These are phyloP conservation scores for Microcera coccophila DNA, from an alignment of 2,329 filamentous ascomycete species.

Conservation along the genomic window DNA sequence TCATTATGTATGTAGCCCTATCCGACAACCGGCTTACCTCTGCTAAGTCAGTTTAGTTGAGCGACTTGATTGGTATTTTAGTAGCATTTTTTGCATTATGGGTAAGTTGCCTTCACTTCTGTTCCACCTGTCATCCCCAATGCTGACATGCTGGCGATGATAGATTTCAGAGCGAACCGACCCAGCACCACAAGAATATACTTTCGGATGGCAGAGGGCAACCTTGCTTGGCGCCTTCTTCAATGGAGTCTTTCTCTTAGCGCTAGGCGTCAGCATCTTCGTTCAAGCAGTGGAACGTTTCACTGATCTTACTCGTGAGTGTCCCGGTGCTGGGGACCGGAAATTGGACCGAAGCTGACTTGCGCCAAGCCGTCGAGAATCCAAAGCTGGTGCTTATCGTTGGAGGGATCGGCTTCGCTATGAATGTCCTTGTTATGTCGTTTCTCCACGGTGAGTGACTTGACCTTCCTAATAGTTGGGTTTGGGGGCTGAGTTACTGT, in stretches of 20 bases:
- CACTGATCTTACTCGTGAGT: conserved; percentile 50
- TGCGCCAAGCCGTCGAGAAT: conserved; percentile 53
- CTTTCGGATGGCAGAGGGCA: conserved; percentile 75
- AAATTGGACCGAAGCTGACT: conserved; percentile 12
- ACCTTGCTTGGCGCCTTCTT: conserved; percentile 74
- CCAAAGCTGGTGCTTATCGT: conserved; percentile 66
- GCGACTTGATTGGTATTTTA: conserved; percentile 65
- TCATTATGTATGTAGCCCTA: conserved; percentile 68
- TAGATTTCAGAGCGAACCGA: conserved; percentile 10
- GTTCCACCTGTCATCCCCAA: too few relatives aligned
- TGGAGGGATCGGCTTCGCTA: conserved; percentile 60
- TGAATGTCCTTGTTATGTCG: conserved; percentile 64
- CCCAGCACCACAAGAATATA: conserved; percentile 46
- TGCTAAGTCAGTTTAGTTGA: conserved; percentile 47
- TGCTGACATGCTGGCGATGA: too few relatives aligned
- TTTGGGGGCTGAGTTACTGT: conserved; percentile 3
- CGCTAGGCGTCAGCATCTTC: conserved; percentile 67
- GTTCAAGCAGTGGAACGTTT: conserved; percentile 72
- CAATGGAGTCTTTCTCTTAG: conserved; percentile 72
- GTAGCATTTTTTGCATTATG: conserved; percentile 62
- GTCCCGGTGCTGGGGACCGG: neutral
- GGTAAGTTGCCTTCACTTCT: conserved; percentile 44
- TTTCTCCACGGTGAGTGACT: conserved; percentile 58
- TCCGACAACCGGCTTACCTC: too few relatives aligned
- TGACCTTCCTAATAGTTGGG: neutral